Evolutionary conservation across 768 basidiomycete species (phyloP), one percentile per base, ranked within the genome.

Genomic region (Coprinopsis marcescibilis): DNA sequence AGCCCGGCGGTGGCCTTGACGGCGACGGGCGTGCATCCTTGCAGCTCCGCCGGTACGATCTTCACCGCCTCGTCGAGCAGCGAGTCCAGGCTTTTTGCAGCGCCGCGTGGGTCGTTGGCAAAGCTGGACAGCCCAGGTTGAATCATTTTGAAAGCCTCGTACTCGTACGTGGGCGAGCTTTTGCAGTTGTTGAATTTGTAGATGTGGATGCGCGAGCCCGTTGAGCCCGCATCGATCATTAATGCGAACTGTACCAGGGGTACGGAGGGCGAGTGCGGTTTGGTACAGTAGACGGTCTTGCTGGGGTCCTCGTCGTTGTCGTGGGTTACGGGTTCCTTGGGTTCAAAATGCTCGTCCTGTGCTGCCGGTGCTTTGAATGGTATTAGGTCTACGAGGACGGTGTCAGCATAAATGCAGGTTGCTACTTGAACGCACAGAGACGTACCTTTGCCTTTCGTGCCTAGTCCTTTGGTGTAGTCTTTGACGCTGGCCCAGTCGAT

Each of bases 181-280:
- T 73, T 71, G 69, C 92, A 93, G 70, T 92, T 83, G 75, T 95
- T 76, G 80, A 98, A 97, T 61, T 96, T 98, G 83, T 98, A 99
- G 25, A 98, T 77, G 73, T 99, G 96, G 58, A 98, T 93, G 14
- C 96, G 81, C 0, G 94, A 96, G 15, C 95, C 96, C 0, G 93
- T 96, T 14, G 94, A 97, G 19, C 96, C 96, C 1, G 96, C 95
- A 64, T 99, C 96, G 67, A 98, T 89, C 83, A 97, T 96, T 57
- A 98, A 77, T 0, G 91, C 93, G 64, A 89, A 99, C 62, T 92
- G 90, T 11, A 95, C 85, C 48, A 95, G 71, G 0, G 76, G 78
- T 20, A 67, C 57, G 49, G 64, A 57, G 1, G 73, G 55, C 12
- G 64, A 65, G 61, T 80, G 64, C 0, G 90, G 78, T 0, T 62